Base-by-base conservation (phyloP, 805 yeast species). In the Myxozyma vanderwaltii region DNA sequence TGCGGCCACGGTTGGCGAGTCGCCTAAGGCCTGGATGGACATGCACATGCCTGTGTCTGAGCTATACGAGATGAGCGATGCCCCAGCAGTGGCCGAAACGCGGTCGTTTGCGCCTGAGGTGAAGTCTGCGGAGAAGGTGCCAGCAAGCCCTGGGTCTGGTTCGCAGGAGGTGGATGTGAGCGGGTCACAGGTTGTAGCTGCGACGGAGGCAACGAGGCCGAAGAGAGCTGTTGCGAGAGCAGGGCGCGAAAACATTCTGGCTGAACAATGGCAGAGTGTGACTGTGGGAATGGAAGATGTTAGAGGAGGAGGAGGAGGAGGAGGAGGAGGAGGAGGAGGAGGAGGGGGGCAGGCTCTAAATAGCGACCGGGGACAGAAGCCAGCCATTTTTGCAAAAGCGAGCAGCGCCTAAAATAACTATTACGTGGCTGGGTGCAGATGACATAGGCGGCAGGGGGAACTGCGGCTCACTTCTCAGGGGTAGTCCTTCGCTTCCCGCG, bases 1-100 rank as follows among this genome's bases (percentile, higher is more conserved):
- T 3, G 96, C 89, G 65, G 79, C 80, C 56, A 90, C 74, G 4
- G 91, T 81, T 2, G 97, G 97, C 70, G 88, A 87, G 70, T 89
- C 94, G 59, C 77, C 85, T 66, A 86, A 77, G 64, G 85, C 76
- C 1, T 80, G 76, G 41, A 91, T 71, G 1, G 86, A 80, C 66
- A 91, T 72, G 40, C 74, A 69, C 12, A 85, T 73, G n/a, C 97
- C 97, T 27, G 81, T 80, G 6, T 75, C 76, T 7, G 76, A 65
- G 66, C 78, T 78, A 51, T 77, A 79, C 2, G 82, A 71, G 59
- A 81, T 70, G 27, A 76, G 71, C 23, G 82, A 81, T 8, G 79
- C 76, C 24, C 69, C 68, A 33, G 72, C 69, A 33, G 78, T 72
- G 52, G 75, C 74, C 8, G 74, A 68, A 68, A 83, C 82, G 67